Base-by-base conservation (phyloP, 352 stramenopile genomes). In the Globisporangium paddicum region DNA sequence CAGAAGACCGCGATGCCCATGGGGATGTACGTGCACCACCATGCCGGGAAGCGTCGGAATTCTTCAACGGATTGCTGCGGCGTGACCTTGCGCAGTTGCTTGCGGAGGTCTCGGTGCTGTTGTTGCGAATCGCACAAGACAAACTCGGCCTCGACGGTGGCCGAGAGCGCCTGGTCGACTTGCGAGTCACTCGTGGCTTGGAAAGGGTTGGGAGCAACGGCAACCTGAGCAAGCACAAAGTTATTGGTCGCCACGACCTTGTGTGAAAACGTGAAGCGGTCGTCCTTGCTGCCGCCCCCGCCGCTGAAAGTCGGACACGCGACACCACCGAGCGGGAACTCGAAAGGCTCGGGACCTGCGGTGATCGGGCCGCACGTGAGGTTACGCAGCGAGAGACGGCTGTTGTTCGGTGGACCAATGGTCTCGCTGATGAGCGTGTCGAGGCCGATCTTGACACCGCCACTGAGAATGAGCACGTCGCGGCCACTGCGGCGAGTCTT, bases 391-490 rank as follows among this genome's bases (percentile, higher is more conserved):
- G 71, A 72, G 14, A 93, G 45, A 11, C 71, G 68, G 3, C 69
- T 76, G 11, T 69, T 70, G 2, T 48, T 60, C 1, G 14, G 28
- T 6, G 28, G 5, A 11, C 30, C 9, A 11, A 8, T 32, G 10
- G 41, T 57, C 52, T 93, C 79, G 46, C 74, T 67, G 1, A 93
- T 25, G 19, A 90, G 34, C 18, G 80, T 89, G 47, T 93, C 81
- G 19, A 93, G 69, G 0, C 77, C 80, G 37, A 87, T 60, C 3
- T 69, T 64, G 67, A 90, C 79, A 2, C 76, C 77, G 28, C 83
- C 83, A 41, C 79, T 90, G n/a, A 93, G 66, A 11, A 93, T 52
- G 11, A 90, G 58, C 7, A 88, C 67, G 42, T 93, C 83, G 16
- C 83, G 80, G 1, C 83, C 83, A 28, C 69, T 73, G 19, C 71